Conservation (phyloP, 2,329 filamentous ascomycete species). For the Sclerotinia glacialis region DNA sequence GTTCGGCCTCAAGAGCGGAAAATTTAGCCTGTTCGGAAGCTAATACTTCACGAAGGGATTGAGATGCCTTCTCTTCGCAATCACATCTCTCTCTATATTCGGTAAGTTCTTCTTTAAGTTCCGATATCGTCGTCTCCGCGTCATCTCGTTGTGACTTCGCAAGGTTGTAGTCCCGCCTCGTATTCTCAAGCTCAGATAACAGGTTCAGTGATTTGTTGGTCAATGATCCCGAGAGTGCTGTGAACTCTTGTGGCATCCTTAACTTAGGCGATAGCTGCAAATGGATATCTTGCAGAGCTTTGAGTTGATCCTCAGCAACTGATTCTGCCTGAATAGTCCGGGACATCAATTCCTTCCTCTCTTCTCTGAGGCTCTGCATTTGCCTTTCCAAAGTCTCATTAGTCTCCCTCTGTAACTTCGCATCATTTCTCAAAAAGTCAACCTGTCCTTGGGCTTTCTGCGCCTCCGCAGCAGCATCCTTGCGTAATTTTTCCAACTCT, state of each 20-base stretch:
- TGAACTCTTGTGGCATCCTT: constrained; percentile 53
- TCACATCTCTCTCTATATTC: constrained; percentile 52
- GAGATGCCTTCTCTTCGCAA: constrained; percentile 50
- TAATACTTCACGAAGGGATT: constrained; percentile 54
- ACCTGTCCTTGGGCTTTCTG: constrained; percentile 61
- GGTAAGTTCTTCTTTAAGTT: constrained; percentile 58
- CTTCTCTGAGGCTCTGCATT: constrained; percentile 54
- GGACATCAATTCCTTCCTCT: constrained; percentile 51
- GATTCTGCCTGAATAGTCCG: constrained; percentile 53
- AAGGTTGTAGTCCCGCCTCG: constrained; percentile 58
- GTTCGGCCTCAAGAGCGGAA: constrained; percentile 53
- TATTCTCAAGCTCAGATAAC: constrained; percentile 56
- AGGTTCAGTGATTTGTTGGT: constrained; percentile 57
- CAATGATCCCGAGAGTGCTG: constrained; percentile 59
- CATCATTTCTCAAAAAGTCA: constrained; percentile 60
- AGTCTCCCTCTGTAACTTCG: constrained; percentile 57
- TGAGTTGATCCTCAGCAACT: constrained; percentile 50
- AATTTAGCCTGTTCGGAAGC: constrained; percentile 54
- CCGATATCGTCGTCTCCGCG: constrained; percentile 53
- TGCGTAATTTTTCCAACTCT: constrained; percentile 64
- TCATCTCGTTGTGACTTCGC: constrained; percentile 63
- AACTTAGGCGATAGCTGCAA: constrained; percentile 55
- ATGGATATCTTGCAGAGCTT: constrained; percentile 58
- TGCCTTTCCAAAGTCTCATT: constrained; percentile 58
- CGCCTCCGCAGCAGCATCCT: constrained; percentile 55